Base-by-base conservation (phyloP, 306 rosid species). In the Pterocarpus macrocarpus region DNA sequence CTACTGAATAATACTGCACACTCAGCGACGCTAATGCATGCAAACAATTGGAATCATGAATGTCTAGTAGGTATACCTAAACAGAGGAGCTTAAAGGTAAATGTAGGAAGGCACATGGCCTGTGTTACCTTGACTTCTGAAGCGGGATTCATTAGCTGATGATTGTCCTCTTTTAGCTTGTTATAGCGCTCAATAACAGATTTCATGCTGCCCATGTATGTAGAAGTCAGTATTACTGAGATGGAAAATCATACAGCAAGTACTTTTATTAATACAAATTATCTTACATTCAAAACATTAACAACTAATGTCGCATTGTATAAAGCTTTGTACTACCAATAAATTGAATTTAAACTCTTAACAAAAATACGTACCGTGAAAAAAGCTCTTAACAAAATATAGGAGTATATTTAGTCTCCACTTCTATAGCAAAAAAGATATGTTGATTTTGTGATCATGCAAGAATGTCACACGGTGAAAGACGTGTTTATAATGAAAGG, bases 81-180 rank as follows among this genome's bases (percentile, higher is more conserved):
- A 22, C 4, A 71, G 5, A 15, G 0, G 13, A 33, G n/a, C 8
- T 2, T 13, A 8, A 16, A 41, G 30, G 38, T n/a, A 12, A 75
- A 52, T 15, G 45, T 6, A 7, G 35, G 15, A 15, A 38, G 8
- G 17, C 53, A 50, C 15, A 4, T 10, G 36, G 69, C 28, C 30
- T 39, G 1, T n/a, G 38, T 76, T 89, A 89, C 97, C 95, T 89
- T 88, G 43, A 86, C 80, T 76, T 88, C 89, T 2, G 84, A 89
- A 58, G 82, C 83, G 59, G 84, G 87, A 82, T 85, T 82, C 79
- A 86, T 58, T 71, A 80, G 74, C 30, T 69, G 95, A 38, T 68
- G 83, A 43, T 82, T 77, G 34, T 90, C 91, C 56, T 83, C 87
- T 47, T 76, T 86, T 53, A 78, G 39, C 70, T 88, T 89, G 79